Evolutionary conservation across 345 rosid species (phyloP), one percentile per base, ranked within the genome.

Genomic region (Punica granatum): DNA sequence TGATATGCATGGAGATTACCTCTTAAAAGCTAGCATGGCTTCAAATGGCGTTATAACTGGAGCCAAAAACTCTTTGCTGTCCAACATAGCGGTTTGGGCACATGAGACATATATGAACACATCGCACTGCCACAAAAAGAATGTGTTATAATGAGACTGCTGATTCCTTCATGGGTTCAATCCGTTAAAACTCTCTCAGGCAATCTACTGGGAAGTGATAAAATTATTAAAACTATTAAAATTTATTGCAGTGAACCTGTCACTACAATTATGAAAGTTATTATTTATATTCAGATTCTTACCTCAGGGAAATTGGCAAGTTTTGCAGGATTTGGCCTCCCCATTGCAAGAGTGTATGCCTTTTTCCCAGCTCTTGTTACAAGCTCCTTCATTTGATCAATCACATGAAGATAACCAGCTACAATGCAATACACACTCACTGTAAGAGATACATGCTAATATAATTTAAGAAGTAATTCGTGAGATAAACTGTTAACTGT

Each of bases 221-320:
- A 51, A n/a, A n/a, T n/a, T n/a, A n/a, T n/a, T n/a, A n/a, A n/a
- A n/a, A n/a, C n/a, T n/a, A n/a, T n/a, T n/a, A n/a, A n/a, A n/a
- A n/a, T n/a, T n/a, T n/a, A n/a, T n/a, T n/a, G n/a, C n/a, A n/a
- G n/a, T n/a, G n/a, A 51, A 51, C 28, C 30, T 23, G 10, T 51
- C 58, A 51, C 58, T 51, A 51, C n/a, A 2, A n/a, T 51, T 11
- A 23, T n/a, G 4, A 46, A n/a, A n/a, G 12, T 51, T 21, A 3
- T n/a, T 23, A n/a, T 51, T n/a, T 51, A 10, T 51, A 18, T 51
- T 23, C 9, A 53, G 71, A 59, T 42, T 65, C n/a, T 68, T 76
- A 85, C 99, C 85, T 93, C 97, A 0, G 92, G 99, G 68, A 90
- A 93, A 79, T 93, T 93, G 43, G 97, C 99, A 61, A 93, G 95